Percentiles rank a stretch among this genome's conserved stretches.
Conservation (phyloP, 2,329 filamentous ascomycete genomes). For the Venturia oleaginea region DNA sequence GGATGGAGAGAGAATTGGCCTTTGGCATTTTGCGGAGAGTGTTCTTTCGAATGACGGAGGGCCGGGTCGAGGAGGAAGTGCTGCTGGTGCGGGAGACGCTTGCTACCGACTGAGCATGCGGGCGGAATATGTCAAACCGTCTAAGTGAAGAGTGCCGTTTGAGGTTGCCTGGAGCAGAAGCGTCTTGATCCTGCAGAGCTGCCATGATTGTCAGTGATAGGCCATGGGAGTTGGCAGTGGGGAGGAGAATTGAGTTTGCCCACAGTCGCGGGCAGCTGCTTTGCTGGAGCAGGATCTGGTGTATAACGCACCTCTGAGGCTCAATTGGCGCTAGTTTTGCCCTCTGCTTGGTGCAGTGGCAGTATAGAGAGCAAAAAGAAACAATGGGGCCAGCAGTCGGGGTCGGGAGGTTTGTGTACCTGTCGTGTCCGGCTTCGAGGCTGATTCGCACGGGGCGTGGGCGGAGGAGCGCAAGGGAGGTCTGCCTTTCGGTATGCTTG, state of each 20-base stretch:
- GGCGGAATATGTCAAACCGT: slow-evolving; percentile 11
- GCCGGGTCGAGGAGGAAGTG: slow-evolving; percentile 1
- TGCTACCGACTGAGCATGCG: slow-evolving; percentile 10
- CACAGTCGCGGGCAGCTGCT: not conserved
- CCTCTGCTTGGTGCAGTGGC: not conserved
- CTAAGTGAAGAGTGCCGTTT: slow-evolving; percentile 10
- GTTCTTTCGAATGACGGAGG: not conserved
- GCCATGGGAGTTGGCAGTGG: not conserved
- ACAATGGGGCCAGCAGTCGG: not conserved
- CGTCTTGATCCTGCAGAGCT: not conserved
- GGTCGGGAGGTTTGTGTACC: not conserved
- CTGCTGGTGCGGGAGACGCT: slow-evolving; percentile 3
- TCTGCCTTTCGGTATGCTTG: not conserved
- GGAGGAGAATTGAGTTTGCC: not conserved
- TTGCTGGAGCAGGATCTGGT: not conserved
- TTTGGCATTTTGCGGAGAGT: slow-evolving; percentile 15
- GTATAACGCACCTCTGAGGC: slow-evolving; percentile 5
- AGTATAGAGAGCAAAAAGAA: not conserved
- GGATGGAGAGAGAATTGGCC: slow-evolving; percentile 10
- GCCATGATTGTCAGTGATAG: slow-evolving; percentile 1
- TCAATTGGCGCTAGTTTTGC: not conserved
- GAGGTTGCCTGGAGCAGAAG: not conserved
- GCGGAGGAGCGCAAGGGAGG: not conserved
- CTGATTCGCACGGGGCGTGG: not conserved
- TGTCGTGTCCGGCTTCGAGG: not conserved